Percentiles rank a stretch among this genome's conserved stretches.
These are phyloP conservation scores for Populus pruinosa DNA, from an alignment of 345 rosid species.

Conservation along the genomic window DNA sequence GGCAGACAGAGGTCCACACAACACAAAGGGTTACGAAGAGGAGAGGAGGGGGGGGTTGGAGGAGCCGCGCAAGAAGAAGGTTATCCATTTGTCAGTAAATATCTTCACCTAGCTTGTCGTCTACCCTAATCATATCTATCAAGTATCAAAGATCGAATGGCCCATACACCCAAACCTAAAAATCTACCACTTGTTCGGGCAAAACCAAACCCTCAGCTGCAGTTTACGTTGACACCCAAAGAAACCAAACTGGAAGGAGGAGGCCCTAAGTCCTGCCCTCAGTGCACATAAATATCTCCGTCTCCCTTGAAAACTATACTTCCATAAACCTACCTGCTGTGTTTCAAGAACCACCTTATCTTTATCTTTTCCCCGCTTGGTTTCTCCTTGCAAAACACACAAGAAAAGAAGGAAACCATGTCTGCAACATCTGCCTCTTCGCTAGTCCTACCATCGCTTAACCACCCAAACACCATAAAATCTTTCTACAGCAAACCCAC, in stretches of 20 bases:
- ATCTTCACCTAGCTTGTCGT: not conserved
- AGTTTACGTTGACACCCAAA: not conserved
- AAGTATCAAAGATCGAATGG: not conserved
- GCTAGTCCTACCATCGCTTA: constrained; percentile 54
- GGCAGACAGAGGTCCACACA: no score
- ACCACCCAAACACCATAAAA: constrained; percentile 42
- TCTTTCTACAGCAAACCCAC: constrained; percentile 32
- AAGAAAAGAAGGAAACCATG: constrained; percentile 34
- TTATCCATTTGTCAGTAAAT: not conserved
- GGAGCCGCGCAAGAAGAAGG: not conserved
- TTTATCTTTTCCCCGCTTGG: constrained; percentile 10
- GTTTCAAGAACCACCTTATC: constrained; percentile 20
- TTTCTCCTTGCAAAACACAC: not conserved
- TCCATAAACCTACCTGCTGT: not conserved
- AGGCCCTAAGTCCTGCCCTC: not conserved
- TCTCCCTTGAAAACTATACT: not conserved
- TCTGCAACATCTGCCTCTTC: constrained; percentile 60
- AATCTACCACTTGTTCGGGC: not conserved
- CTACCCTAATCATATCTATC: not conserved
- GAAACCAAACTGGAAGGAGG: not conserved
- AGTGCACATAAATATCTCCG: not conserved
- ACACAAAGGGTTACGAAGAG: no score
- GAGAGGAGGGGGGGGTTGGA: not conserved
- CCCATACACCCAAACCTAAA: not conserved
- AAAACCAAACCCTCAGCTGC: not conserved